phyloP scores from a whole-genome alignment of 2,329 filamentous ascomycete genomes.

The Phyllosticta paracitricarpa region DNA sequence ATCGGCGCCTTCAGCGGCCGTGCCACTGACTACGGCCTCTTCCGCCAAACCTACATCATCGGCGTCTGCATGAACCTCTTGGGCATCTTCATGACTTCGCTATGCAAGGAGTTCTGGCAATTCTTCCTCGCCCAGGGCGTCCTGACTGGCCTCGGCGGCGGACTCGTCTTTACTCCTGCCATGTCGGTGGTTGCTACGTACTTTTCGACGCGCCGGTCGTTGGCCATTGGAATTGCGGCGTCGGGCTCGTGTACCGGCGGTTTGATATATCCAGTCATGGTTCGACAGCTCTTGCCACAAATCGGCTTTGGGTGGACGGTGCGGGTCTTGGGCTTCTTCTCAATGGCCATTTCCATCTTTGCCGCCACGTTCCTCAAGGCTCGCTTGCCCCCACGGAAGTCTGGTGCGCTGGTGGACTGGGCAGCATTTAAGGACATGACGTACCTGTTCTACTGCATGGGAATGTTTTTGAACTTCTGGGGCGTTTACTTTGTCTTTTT shows the following conservation, averaged over 20 bases:
- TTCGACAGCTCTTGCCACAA: constrained; percentile 44
- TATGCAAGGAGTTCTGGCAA: constrained; percentile 42
- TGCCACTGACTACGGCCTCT: constrained; percentile 43
- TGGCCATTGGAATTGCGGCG: constrained; percentile 51
- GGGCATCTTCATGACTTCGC: constrained; percentile 42
- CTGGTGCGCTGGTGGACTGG: constrained; percentile 23
- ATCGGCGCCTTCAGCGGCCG: constrained; percentile 43
- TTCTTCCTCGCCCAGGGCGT: constrained; percentile 27
- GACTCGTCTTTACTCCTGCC: constrained; percentile 25
- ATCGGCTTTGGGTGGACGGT: constrained; percentile 58
- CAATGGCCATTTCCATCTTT: constrained; percentile 33
- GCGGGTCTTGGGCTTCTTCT: constrained; percentile 51
- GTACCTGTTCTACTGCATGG: constrained; percentile 10
- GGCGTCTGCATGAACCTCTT: constrained; percentile 37
- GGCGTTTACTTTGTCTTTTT: constrained; percentile 12
- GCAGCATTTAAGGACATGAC: constrained; percentile 10
- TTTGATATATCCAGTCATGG: constrained; percentile 51
- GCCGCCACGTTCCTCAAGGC: constrained; percentile 31
- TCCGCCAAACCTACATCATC: constrained; percentile 32
- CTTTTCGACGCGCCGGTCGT: constrained; percentile 47
- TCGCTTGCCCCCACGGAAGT: constrained; percentile 33
- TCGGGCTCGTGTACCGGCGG: constrained; percentile 54
- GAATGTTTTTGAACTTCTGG: constrained; percentile 12
- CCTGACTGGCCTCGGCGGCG: constrained; percentile 23
- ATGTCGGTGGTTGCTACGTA: constrained; percentile 39